phyloP scores from a whole-genome alignment of 2,329 filamentous ascomycete genomes.

The Seiridium unicorne region DNA sequence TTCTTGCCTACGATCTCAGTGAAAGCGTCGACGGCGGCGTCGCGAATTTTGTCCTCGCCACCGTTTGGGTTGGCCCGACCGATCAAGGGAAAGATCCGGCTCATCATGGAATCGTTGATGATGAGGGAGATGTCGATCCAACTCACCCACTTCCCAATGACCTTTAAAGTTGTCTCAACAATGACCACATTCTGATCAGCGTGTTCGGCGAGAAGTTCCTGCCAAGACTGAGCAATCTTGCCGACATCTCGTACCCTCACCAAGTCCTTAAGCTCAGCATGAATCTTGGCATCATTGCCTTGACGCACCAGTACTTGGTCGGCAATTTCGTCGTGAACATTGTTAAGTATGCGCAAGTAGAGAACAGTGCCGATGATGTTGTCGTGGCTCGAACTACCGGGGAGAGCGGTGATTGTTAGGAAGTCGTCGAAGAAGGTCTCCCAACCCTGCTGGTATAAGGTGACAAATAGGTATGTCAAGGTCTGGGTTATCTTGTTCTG shows the following conservation, averaged over 20 bases:
- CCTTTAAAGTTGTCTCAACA: constrained; percentile 83
- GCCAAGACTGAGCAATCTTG: constrained; percentile 88
- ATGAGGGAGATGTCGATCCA: constrained; percentile 97
- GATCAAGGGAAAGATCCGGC: constrained; percentile 80
- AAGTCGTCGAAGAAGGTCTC: constrained; percentile 90
- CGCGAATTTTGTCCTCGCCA: constrained; percentile 75
- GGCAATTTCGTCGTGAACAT: constrained; percentile 95
- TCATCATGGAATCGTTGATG: constrained; percentile 85
- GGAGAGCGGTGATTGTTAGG: constrained; percentile 66
- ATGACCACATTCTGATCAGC: constrained; percentile 67
- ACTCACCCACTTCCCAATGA: constrained; percentile 96
- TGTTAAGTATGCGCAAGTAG: constrained; percentile 84
- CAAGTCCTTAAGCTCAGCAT: constrained; percentile 87
- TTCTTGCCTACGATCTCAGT: constrained; percentile 97
- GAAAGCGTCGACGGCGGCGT: constrained; percentile 90
- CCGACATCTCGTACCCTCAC: constrained; percentile 83
- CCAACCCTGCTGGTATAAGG: constrained; percentile 84
- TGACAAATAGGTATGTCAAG: constrained; percentile 88
- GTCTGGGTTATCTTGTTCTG: constrained; percentile 98
- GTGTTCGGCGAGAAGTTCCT: constrained; percentile 82
- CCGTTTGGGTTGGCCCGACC: constrained; percentile 66
- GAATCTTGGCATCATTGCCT: constrained; percentile 76
- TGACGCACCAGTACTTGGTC: constrained; percentile 83
- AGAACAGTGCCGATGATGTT: constrained; percentile 77
- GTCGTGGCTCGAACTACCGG: constrained; percentile 58